These are phyloP conservation scores for Penicillium sp. DNA, from an alignment of 2,329 filamentous ascomycete species.

Conservation along the genomic window DNA sequence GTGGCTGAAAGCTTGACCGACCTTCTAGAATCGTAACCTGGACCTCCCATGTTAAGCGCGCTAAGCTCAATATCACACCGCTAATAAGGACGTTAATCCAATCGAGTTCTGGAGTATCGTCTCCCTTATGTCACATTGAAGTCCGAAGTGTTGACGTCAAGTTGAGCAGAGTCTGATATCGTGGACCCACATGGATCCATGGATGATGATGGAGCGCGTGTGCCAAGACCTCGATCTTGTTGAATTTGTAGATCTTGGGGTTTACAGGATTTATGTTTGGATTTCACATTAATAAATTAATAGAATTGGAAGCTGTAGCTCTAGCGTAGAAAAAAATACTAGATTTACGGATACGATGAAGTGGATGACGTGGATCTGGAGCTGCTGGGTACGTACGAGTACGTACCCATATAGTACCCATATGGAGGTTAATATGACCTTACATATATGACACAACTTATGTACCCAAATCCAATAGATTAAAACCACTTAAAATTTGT, in stretches of 20 bases:
- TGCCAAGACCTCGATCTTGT: constrained; percentile 17
- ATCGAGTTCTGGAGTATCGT: neutral
- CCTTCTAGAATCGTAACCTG: neutral
- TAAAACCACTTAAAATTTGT: neutral
- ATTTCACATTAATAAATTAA: neutral
- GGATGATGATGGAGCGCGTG: constrained; percentile 16
- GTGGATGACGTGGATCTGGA: neutral
- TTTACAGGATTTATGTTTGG: neutral
- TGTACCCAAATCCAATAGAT: neutral
- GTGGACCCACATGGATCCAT: constrained; percentile 2
- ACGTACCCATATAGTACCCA: neutral
- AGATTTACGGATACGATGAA: constrained; percentile 8
- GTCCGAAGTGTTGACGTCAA: constrained; percentile 16
- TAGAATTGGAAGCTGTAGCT: constrained; percentile 4
- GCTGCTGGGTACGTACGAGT: neutral
- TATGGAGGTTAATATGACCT: neutral
- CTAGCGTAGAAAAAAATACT: neutral
- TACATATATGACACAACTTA: neutral
- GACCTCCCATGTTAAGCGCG: neutral
- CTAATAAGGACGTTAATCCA: neutral
- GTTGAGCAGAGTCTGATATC: constrained; percentile 13
- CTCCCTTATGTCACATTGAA: neutral
- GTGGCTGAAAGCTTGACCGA: constrained; percentile 3
- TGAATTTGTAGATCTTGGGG: constrained; percentile 15
- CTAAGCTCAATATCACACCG: neutral